Evolutionary conservation across 805 yeast genomes (phyloP).

Genomic region (Naumovozyma dairenensis): DNA sequence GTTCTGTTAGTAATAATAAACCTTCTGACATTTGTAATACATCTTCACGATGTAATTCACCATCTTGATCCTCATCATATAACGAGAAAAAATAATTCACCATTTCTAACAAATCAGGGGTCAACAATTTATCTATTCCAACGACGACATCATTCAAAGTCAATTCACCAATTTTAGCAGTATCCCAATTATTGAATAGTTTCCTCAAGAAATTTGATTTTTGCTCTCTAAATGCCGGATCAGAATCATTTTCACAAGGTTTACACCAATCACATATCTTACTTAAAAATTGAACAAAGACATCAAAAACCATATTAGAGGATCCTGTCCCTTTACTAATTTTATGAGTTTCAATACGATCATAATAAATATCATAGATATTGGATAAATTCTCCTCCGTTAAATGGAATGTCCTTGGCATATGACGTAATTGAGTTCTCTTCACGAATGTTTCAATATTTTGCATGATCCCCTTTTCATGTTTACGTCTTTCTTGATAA

Average conservation of each 20-base stretch:
- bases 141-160: constrained; percentile 58
- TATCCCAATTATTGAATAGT: constrained; percentile 64
- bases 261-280: constrained; percentile 72
- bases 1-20: constrained; percentile 66
- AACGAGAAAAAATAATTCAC: constrained; percentile 71
- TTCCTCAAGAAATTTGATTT: constrained; percentile 46
- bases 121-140: constrained; percentile 63
- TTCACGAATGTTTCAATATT: constrained; percentile 88
- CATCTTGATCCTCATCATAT: constrained; percentile 53
- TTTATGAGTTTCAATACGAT: constrained; percentile 59
- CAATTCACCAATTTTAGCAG: constrained; percentile 43
- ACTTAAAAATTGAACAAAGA: constrained; percentile 64
- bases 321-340: constrained; percentile 42
- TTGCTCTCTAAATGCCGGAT: constrained; percentile 22
- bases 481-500: constrained; percentile 55
- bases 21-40: constrained; percentile 84
- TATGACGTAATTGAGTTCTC: constrained; percentile 78
- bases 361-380: constrained; percentile 77
- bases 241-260: constrained; percentile 29
- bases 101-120: constrained; percentile 66
- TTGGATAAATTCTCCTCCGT: constrained; percentile 50
- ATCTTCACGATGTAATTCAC: constrained; percentile 64
- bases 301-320: constrained; percentile 64
- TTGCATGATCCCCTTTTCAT: constrained; percentile 66
- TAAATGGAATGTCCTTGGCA: constrained; percentile 63